Evolutionary conservation across 1,284 basidiomycete genomes (phyloP).

Genomic region (Fomitopsis pinicola): DNA sequence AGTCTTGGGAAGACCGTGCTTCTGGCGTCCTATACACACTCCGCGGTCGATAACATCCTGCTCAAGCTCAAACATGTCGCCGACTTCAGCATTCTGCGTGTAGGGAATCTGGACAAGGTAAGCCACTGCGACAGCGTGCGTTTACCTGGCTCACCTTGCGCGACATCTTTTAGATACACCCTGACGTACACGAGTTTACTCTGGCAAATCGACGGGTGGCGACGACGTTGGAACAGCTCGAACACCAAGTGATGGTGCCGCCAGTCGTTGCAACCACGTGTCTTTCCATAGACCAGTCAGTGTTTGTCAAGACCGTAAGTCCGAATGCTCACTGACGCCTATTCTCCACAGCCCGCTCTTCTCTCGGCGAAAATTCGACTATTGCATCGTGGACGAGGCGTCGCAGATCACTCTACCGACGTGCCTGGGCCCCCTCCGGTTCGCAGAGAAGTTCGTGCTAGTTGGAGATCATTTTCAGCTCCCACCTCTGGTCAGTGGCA

Average conservation of each 20-base stretch:
- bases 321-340: background rate
- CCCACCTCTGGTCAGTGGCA: constrained; percentile 73
- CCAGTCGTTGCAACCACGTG: constrained; percentile 96
- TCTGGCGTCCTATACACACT: constrained; percentile 93
- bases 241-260: constrained; percentile 77
- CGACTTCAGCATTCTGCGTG: constrained; percentile 73
- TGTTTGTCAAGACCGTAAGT: constrained; percentile 8
- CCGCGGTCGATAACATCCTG: constrained; percentile 94
- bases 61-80: constrained; percentile 66
- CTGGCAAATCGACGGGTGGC: constrained; percentile 53
- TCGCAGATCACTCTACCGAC: constrained; percentile 97
- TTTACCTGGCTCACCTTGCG: background rate
- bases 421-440: constrained; percentile 89
- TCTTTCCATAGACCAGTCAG: constrained; percentile 89
- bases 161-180: constrained; percentile 58
- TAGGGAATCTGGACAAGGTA: constrained; percentile 93
- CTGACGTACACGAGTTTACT: constrained; percentile 70
- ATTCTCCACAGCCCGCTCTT: constrained; percentile 70
- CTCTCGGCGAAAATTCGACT: constrained; percentile 83
- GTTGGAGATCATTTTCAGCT: constrained; percentile 98
- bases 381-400: constrained; percentile 98
- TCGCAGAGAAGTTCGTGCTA: constrained; percentile 87
- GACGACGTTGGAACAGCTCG: constrained; percentile 71
- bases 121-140: constrained; percentile 17
- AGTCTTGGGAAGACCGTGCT: constrained; percentile 83